Base-by-base conservation (phyloP, 306 rosid genomes). In the Sicyos edulis region DNA sequence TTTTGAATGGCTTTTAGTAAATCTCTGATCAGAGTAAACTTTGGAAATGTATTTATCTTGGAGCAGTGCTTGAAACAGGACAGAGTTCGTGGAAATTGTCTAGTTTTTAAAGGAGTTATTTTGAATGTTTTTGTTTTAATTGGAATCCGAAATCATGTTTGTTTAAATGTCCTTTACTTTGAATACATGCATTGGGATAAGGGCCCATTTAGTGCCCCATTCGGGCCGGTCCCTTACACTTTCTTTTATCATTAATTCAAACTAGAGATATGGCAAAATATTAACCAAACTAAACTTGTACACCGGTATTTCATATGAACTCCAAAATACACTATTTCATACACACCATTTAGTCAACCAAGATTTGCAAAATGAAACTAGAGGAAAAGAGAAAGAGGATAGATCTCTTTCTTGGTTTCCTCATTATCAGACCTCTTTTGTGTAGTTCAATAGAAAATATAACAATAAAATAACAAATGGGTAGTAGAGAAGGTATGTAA, bases 341-440 rank as follows among this genome's bases (percentile, higher is more conserved):
- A 63, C 40, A 10, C 53, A n/a, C 8, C 12, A 64, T 37, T 63
- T 40, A 42, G 70, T 40, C 10, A 17, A 64, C 32, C n/a, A 64
- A 40, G 32, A 64, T 64, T 8, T 64, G n/a, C 15, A 42, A 64
- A 64, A 42, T 40, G 52, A 64, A 7, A 62, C n/a, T 1, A 32
- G 13, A 61, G 47, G 7, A 49, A 32, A 45, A 61, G 29, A 58
- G n/a, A 58, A 17, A 57, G 32, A 56, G 24, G 21, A 59, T n/a
- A 60, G 19, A 13, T 24, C 19, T 62, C 50, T 62, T 34, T 62
- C 68, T 62, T 62, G 68, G 49, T 62, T 34, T 32, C 49, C 21
- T 61, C 4, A 61, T 29, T 29, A 61, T 29, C 68, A 61, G 5
- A 29, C 32, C 49, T 61, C 11, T 32, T 32, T 1, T 32, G 37